These are phyloP conservation scores for Earliella scabrosa DNA, from an alignment of 1,284 basidiomycete species.

Conservation along the genomic window DNA sequence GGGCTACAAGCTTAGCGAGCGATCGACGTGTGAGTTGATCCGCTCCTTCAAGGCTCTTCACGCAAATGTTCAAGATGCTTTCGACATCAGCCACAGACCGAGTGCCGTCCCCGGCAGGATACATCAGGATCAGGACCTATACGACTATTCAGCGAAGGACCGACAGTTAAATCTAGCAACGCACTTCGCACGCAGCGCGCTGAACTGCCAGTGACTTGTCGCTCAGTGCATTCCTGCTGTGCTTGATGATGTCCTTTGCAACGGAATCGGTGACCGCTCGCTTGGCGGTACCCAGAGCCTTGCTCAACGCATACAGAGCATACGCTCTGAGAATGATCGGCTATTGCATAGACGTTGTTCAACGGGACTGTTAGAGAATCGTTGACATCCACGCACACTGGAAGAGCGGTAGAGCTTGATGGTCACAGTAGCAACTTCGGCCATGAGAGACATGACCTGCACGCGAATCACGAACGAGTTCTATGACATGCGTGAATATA, in stretches of 20 bases:
- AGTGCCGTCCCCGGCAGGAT: constrained; percentile 57
- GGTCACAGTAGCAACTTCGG: constrained; percentile 74
- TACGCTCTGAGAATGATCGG: constrained; percentile 84
- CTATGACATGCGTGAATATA: constrained; percentile 2
- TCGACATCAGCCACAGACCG: constrained; percentile 75
- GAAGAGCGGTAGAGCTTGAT: constrained; percentile 76
- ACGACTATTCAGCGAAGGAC: constrained; percentile 9
- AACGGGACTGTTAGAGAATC: neutral
- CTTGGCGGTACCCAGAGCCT: constrained; percentile 78
- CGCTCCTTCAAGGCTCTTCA: constrained; percentile 80
- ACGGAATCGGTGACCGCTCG: constrained; percentile 83
- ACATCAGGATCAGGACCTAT: constrained; percentile 71
- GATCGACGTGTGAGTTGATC: constrained; percentile 87
- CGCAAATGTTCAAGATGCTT: constrained; percentile 65
- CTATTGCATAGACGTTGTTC: constrained; percentile 38
- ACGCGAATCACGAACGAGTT: neutral
- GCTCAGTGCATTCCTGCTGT: constrained; percentile 73
- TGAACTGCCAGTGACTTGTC: constrained; percentile 91
- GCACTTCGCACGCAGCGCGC: constrained; percentile 80
- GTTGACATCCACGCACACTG: constrained; percentile 52
- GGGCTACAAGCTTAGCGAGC: constrained; percentile 81
- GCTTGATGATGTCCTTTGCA: constrained; percentile 86
- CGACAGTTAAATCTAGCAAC: constrained; percentile 20
- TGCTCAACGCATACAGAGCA: constrained; percentile 78
- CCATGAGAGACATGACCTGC: constrained; percentile 94